Percentiles rank a stretch among this genome's conserved stretches.
phyloP scores from a whole-genome alignment of 106 monocot genomes.

The Dioscorea dumetorum region DNA sequence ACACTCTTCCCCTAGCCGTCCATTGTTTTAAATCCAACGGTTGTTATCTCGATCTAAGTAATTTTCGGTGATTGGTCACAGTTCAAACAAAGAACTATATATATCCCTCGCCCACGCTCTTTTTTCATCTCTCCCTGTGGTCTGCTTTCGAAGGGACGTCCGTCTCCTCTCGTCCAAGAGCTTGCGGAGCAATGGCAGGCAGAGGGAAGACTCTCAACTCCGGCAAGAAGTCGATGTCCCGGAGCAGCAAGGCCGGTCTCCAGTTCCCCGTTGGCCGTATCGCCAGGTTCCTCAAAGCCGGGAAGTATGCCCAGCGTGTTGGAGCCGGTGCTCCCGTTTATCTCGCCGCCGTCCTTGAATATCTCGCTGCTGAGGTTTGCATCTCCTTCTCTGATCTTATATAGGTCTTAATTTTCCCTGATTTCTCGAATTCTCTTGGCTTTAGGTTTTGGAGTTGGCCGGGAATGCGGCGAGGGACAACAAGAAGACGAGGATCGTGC shows the following conservation, averaged over 20 bases:
- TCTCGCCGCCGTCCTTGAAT: conserved; percentile 42
- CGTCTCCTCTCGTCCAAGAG: too few species aligned
- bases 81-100: too few species aligned
- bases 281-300: conserved; percentile 21
- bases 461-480: conserved; percentile 67
- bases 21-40: too few species aligned
- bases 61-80: too few species aligned
- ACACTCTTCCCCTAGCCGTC: too few species aligned
- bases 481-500: conserved; percentile 67
- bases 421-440: not conserved
- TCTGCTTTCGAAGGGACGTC: too few species aligned
- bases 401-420: not conserved
- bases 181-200: conserved; percentile 16
- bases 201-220: conserved; percentile 22
- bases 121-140: too few species aligned
- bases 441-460: conserved; percentile 53
- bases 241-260: conserved; percentile 36
- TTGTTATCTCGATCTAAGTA: too few species aligned
- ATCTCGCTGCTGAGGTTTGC: conserved; percentile 38
- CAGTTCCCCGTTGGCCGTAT: conserved; percentile 31
- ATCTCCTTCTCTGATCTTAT: not conserved
- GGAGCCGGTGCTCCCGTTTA: conserved; percentile 44
- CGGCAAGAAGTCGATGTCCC: conserved; percentile 22
- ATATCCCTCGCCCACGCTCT: too few species aligned
- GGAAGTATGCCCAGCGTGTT: conserved; percentile 41